These are phyloP conservation scores for Phycomyces blakesleeanus DNA, from an alignment of 192 early-diverging fungal genomes.

Conservation along the genomic window DNA sequence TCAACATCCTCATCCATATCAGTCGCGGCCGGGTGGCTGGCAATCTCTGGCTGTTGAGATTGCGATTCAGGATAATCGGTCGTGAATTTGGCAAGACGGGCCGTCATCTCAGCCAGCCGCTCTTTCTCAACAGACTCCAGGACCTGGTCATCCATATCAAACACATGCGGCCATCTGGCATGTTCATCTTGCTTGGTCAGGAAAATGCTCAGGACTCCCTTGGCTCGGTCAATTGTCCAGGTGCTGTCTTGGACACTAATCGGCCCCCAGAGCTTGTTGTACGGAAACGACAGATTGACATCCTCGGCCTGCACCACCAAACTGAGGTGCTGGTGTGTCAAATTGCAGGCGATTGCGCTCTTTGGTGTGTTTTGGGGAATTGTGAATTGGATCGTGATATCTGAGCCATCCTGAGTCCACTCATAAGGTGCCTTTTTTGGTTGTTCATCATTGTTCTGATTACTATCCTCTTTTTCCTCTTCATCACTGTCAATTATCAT, in stretches of 20 bases:
- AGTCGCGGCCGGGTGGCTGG: slow-evolving; percentile 31
- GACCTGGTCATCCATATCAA: slow-evolving; percentile 52
- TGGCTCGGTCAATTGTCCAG: slow-evolving; percentile 63
- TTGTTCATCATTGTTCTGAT: too few relatives aligned
- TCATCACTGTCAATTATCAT: too few relatives aligned
- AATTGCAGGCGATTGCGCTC: slow-evolving; percentile 55
- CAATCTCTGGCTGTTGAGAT: too few relatives aligned
- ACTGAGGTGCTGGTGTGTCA: slow-evolving; percentile 41
- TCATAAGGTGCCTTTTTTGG: slow-evolving; percentile 45
- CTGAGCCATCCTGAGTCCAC: slow-evolving; percentile 65
- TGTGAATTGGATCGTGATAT: slow-evolving; percentile 61
- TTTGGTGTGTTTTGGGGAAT: slow-evolving; percentile 51
- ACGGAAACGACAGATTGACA: slow-evolving; percentile 16
- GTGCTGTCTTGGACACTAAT: slow-evolving; percentile 56
- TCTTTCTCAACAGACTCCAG: slow-evolving; percentile 60
- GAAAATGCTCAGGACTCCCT: slow-evolving; percentile 55
- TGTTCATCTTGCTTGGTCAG: slow-evolving; percentile 58
- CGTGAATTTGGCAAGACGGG: slow-evolving; percentile 60
- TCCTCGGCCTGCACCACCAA: slow-evolving; percentile 39
- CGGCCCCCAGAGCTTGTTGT: slow-evolving; percentile 33
- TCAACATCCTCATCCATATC: slow-evolving; percentile 49
- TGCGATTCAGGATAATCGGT: slow-evolving; percentile 31
- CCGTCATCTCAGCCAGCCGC: slow-evolving; percentile 55
- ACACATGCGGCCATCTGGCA: slow-evolving; percentile 66
- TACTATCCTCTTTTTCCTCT: neutral